Conservation (phyloP, 257 asterid genomes). For the Solanum arcanum region DNA sequence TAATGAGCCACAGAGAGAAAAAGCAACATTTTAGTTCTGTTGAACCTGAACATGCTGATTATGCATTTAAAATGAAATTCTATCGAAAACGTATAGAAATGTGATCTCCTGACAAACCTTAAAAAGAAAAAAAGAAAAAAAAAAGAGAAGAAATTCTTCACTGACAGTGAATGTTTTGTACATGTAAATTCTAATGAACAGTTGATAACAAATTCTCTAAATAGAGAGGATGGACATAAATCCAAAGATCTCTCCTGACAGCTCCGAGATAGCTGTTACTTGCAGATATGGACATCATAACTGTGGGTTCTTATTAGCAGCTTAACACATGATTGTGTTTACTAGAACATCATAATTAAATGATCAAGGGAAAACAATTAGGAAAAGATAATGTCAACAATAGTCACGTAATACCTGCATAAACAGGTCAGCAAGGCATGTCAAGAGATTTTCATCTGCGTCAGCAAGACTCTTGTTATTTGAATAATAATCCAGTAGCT, state of each 20-base stretch:
- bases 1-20: not conserved
- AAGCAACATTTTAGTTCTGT: not conserved
- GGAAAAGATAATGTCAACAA: not conserved
- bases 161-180: not conserved
- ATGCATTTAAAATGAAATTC: not conserved
- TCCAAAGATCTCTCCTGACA: not conserved
- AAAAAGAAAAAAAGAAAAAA: not conserved
- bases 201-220: not conserved
- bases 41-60: not conserved
- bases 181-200: not conserved
- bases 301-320: not conserved
- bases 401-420: slow-evolving; percentile 42
- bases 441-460: slow-evolving; percentile 80
- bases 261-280: not conserved
- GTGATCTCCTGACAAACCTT: not conserved
- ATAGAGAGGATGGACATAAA: not conserved
- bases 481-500: slow-evolving; percentile 71
- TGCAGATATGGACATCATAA: not conserved
- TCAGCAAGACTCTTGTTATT: slow-evolving; percentile 59
- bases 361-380: not conserved
- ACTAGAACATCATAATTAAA: not conserved
- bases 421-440: slow-evolving; percentile 86
- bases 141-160: not conserved
- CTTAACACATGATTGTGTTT: not conserved
- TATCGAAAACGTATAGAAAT: not conserved